phyloP scores from a whole-genome alignment of 148 eudicot genomes.

The Chenopodium suecicum region DNA sequence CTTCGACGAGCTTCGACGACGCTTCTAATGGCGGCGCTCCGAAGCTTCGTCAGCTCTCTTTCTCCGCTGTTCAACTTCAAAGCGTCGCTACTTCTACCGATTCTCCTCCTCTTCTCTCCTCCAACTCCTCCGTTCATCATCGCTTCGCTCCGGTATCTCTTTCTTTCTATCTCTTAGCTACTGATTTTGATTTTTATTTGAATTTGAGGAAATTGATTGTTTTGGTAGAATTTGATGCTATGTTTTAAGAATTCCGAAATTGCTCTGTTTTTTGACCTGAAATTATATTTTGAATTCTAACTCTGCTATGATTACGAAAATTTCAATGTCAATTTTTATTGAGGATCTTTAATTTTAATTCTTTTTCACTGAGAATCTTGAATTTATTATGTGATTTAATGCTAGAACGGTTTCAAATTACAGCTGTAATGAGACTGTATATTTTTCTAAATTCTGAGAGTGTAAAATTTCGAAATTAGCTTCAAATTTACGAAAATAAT shows the following conservation, averaged over 20 bases:
- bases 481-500: neutral
- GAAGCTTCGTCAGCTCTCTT: conserved; percentile 20
- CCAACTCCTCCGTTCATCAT: neutral
- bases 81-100: conserved; percentile 8
- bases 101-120: neutral
- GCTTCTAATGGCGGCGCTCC: conserved; percentile 7
- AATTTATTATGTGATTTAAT: neutral
- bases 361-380: no score
- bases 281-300: neutral
- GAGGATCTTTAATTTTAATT: no score
- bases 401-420: neutral
- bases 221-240: neutral
- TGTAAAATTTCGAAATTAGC: neutral
- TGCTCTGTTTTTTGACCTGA: neutral
- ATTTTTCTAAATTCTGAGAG: neutral
- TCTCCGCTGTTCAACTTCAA: conserved; percentile 20
- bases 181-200: no score
- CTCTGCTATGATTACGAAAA: neutral
- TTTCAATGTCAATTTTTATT: no score
- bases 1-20: conserved; percentile 8
- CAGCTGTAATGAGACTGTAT: neutral
- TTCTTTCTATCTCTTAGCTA: neutral
- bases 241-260: neutral
- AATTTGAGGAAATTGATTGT: no score
- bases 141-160: conserved; percentile 1